These are phyloP conservation scores for Curvularia eragrostidis DNA, from an alignment of 2,329 filamentous ascomycete species.

Conservation along the genomic window DNA sequence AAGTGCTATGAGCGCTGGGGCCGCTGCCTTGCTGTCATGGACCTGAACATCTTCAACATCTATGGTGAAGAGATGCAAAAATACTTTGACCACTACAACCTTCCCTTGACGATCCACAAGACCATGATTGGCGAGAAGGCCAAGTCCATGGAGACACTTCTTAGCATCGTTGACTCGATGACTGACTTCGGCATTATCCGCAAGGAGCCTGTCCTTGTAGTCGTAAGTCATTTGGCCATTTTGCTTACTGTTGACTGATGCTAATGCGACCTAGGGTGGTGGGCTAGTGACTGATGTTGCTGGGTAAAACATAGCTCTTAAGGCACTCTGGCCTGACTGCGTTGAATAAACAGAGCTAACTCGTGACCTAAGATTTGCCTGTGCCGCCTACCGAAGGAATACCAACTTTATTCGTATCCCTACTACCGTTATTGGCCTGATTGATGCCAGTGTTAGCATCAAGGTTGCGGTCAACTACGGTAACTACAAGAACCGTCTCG, in stretches of 20 bases:
- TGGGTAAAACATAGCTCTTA: slow-evolving; percentile 63
- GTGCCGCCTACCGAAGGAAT: slow-evolving; percentile 73
- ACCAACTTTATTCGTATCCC: slow-evolving; percentile 77
- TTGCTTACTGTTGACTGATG: background rate
- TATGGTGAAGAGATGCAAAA: slow-evolving; percentile 70
- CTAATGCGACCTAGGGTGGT: slow-evolving; percentile 50
- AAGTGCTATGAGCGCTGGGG: slow-evolving; percentile 70
- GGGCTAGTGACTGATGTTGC: slow-evolving; percentile 59
- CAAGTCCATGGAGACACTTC: slow-evolving; percentile 73
- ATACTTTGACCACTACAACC: slow-evolving; percentile 70
- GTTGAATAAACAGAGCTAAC: slow-evolving; percentile 31
- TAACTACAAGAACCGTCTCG: slow-evolving; percentile 76
- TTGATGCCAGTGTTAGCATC: slow-evolving; percentile 77
- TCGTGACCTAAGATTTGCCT: slow-evolving; percentile 56
- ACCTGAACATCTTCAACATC: slow-evolving; percentile 72
- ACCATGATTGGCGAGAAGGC: slow-evolving; percentile 78
- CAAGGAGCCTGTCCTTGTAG: slow-evolving; percentile 57
- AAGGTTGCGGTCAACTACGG: slow-evolving; percentile 81
- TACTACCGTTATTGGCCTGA: slow-evolving; percentile 76
- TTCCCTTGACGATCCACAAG: slow-evolving; percentile 71
- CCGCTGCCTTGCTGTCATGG: slow-evolving; percentile 71
- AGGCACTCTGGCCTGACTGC: slow-evolving; percentile 57
- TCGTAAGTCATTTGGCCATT: slow-evolving; percentile 29
- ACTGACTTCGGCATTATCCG: slow-evolving; percentile 73
- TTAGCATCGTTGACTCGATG: slow-evolving; percentile 76